Conservation (phyloP, 2,329 filamentous ascomycete genomes). For the Elsinoe australis region DNA sequence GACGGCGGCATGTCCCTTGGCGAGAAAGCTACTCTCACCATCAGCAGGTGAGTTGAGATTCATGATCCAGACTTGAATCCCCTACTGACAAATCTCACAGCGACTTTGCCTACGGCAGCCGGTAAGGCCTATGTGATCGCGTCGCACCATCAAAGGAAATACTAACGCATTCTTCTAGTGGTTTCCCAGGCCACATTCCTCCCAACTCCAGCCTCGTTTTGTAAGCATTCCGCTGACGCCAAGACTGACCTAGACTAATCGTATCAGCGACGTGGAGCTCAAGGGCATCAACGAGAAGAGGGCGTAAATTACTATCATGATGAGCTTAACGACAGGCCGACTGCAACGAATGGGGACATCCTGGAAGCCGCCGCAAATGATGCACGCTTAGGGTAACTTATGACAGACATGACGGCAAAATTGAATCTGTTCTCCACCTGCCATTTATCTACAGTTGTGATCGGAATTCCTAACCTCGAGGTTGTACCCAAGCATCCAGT, state of each 20-base stretch:
- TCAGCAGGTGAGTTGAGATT: constrained; percentile 66
- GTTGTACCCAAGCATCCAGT: too few species aligned
- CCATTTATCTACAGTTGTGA: not conserved
- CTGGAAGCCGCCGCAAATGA: not conserved
- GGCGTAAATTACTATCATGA: constrained; percentile 26
- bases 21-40: constrained; percentile 80
- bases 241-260: constrained; percentile 16
- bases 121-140: constrained; percentile 40
- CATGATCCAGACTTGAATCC: too few species aligned
- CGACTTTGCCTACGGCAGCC: constrained; percentile 57
- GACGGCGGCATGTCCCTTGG: constrained; percentile 69
- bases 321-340: constrained; percentile 2
- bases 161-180: too few species aligned
- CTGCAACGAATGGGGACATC: not conserved
- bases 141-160: too few species aligned
- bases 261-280: constrained; percentile 58
- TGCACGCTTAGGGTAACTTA: constrained; percentile 1
- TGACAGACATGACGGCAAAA: constrained; percentile 7
- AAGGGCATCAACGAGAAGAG: constrained; percentile 53
- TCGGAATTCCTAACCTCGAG: too few species aligned
- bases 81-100: constrained; percentile 38
- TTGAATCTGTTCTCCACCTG: not conserved
- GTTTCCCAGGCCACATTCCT: constrained; percentile 72
- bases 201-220: constrained; percentile 69
- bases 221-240: constrained; percentile 48